Evolutionary conservation across 495 filamentous ascomycete genomes (phyloP).

Genomic region (Pseudomonodictys pantanalensis): DNA sequence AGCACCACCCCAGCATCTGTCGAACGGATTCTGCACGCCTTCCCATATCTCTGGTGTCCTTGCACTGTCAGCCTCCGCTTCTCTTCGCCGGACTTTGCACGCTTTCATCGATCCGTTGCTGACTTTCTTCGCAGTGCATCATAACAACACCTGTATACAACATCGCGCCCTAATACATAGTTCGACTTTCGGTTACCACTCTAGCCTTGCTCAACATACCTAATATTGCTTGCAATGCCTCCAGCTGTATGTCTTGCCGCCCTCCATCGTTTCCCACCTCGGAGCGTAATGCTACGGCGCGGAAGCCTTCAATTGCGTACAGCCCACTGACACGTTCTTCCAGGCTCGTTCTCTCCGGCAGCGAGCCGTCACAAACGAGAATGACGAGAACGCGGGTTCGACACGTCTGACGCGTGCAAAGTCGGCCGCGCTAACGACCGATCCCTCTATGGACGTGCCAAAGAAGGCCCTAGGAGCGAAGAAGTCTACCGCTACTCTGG

Average conservation of each 20-base stretch:
- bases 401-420: conserved; percentile 91
- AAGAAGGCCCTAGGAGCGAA: conserved; percentile 78
- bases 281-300: neutral
- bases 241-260: conserved; percentile 23
- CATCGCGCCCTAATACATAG: conserved; percentile 18
- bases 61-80: conserved; percentile 16
- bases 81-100: neutral
- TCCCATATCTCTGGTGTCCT: conserved; percentile 8
- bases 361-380: conserved; percentile 79
- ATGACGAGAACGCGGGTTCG: conserved; percentile 81
- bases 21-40: conserved; percentile 32
- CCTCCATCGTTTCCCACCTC: neutral
- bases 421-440: conserved; percentile 67
- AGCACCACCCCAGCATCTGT: conserved; percentile 24
- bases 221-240: conserved; percentile 34
- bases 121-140: conserved; percentile 26
- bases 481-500: conserved; percentile 51
- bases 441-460: conserved; percentile 49
- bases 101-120: conserved; percentile 9
- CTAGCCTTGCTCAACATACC: conserved; percentile 20
- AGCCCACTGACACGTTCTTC: conserved; percentile 9
- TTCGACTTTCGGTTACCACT: conserved; percentile 5
- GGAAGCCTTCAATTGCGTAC: neutral
- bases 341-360: conserved; percentile 44
- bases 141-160: conserved; percentile 29